A percentile compares a stretch with the other conserved stretches of the same genome.
Conservation (phyloP, 2,329 filamentous ascomycete genomes). For the Fusarium camptoceras region DNA sequence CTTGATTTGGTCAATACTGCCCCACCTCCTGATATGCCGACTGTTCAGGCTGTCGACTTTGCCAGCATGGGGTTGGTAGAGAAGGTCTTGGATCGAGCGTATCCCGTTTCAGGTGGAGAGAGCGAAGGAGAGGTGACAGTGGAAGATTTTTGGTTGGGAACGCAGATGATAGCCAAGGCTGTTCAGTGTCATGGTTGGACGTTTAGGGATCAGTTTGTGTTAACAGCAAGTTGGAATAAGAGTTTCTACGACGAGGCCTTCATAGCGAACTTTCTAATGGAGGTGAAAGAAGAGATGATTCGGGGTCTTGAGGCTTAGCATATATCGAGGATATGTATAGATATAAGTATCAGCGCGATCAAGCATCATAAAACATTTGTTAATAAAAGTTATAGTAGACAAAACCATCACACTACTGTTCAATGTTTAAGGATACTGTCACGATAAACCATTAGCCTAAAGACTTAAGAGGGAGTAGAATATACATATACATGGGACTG, state of each 20-base stretch:
- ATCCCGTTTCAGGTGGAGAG: slow-evolving; percentile 24
- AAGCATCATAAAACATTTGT: no score
- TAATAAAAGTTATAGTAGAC: no score
- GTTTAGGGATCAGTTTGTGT: slow-evolving; percentile 48
- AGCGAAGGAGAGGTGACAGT: slow-evolving; percentile 40
- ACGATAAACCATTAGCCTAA: no score
- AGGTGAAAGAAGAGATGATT: slow-evolving; percentile 23
- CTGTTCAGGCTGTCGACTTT: slow-evolving; percentile 48
- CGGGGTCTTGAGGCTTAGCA: neutral
- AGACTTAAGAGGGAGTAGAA: no score
- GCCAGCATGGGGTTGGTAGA: slow-evolving; percentile 45
- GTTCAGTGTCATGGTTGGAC: slow-evolving; percentile 48
- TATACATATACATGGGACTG: no score
- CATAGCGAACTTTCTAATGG: slow-evolving; percentile 42
- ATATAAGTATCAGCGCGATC: no score
- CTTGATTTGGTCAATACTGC: slow-evolving; percentile 28
- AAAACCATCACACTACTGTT: no score
- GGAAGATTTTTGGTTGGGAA: slow-evolving; percentile 45
- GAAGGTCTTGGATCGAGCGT: slow-evolving; percentile 42
- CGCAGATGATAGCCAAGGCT: slow-evolving; percentile 49
- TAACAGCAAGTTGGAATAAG: slow-evolving; percentile 50
- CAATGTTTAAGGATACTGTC: no score
- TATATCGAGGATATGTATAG: neutral
- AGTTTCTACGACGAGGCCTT: slow-evolving; percentile 45
- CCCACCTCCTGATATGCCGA: slow-evolving; percentile 35